Conservation (phyloP, 495 filamentous ascomycete species). For the Penicillium crystallinum region DNA sequence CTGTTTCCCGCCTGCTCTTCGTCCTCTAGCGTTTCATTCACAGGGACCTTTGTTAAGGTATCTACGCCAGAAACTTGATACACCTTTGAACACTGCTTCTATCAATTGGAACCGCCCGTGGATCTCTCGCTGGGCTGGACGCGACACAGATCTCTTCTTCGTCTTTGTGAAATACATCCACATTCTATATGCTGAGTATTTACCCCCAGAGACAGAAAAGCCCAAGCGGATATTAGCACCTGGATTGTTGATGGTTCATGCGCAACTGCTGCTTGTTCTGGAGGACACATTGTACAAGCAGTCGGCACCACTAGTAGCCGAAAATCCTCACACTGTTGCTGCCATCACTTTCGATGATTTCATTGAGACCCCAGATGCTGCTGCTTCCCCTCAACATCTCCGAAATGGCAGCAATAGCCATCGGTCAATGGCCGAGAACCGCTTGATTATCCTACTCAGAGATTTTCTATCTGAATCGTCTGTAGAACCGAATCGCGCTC, state of each 20-base stretch:
- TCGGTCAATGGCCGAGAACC: conserved; percentile 86
- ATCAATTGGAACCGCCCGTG: conserved; percentile 85
- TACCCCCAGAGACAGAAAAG: conserved; percentile 62
- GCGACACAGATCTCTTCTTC: conserved; percentile 89
- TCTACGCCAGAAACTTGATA: conserved; percentile 61
- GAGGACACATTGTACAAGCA: conserved; percentile 81
- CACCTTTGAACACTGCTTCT: conserved; percentile 63
- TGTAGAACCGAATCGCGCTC: conserved; percentile 47
- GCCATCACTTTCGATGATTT: conserved; percentile 73
- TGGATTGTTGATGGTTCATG: conserved; percentile 77
- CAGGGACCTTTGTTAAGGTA: conserved; percentile 55
- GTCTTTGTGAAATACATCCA: conserved; percentile 92
- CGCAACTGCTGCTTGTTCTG: conserved; percentile 74
- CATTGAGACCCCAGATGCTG: conserved; percentile 62
- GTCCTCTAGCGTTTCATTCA: conserved; percentile 67
- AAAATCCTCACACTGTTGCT: conserved; percentile 51
- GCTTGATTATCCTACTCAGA: conserved; percentile 78
- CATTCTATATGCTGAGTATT: conserved; percentile 73
- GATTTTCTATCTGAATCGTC: conserved; percentile 77
- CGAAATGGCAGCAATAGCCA: conserved; percentile 58
- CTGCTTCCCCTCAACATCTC: conserved; percentile 61
- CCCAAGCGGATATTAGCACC: conserved; percentile 62
- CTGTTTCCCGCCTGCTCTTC: conserved; percentile 68
- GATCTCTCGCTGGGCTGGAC: conserved; percentile 80
- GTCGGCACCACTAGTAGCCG: conserved; percentile 45